Evolutionary conservation across 768 basidiomycete genomes (phyloP), one percentile per base, ranked within the genome.

Genomic region (Mycena vitilis): DNA sequence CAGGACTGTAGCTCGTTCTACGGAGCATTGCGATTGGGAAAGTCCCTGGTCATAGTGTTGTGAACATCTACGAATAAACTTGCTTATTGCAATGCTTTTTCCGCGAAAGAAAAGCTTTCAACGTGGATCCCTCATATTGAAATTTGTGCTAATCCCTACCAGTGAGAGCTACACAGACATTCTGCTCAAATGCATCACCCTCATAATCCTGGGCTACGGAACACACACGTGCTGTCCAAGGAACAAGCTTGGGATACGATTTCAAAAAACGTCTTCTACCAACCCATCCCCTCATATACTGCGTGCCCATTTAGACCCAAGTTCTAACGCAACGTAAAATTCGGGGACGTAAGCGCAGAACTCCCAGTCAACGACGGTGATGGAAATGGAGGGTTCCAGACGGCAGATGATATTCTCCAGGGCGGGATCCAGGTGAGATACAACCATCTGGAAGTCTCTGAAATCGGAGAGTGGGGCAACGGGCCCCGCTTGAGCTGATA

Each of bases 311-410:
- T 56, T 40, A 10, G 3, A 4, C 40, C 40, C 40, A 8, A 40
- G 15, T 40, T 22, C 34, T 34, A 55, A 15, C 37, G 47, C 53
- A 30, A 55, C 45, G 5, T 22, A 30, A 30, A 56, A 63, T 25
- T 63, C 63, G 52, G 63, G 63, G 38, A 63, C 63, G 16, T 63
- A 63, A 18, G 52, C 11, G 54, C 36, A 54, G 42, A 56, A 63
- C 38, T 63, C 63, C 63, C 63, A 63, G 54, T 63, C 63, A n/a
- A 63, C 56, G 20, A 56, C 63, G 1, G 53, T 45, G 16, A 56
- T 18, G 2, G 34, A 48, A 16, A 15, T 18, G 44, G 44, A 45
- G 10, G 63, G 54, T 36, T 56, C 63, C 1, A 48, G 36, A 11
- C 54, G 63, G 20, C 10, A 40, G 20, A 63, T 37, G 45, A 63